Base-by-base conservation (phyloP, 2,329 filamentous ascomycete species). In the Fusarium ambrosium region DNA sequence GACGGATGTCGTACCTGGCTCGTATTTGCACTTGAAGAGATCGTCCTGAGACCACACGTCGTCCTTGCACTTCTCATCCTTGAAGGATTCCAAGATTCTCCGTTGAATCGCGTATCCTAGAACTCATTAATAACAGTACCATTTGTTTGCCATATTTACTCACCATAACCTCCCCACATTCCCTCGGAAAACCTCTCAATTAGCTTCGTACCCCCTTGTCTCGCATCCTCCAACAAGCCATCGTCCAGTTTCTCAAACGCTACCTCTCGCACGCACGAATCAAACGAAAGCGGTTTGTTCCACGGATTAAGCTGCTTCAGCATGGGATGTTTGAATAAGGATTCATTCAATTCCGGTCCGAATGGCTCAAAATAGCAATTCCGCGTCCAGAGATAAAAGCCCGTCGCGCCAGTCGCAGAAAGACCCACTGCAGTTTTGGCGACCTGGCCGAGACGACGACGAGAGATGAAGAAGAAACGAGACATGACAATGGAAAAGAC, bases 121-220 rank as follows among this genome's bases (percentile, higher is more conserved):
- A 6, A 1, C 1, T 8, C 0, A 1, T 64, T 0, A 61, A 7
- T n/a, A 13, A 10, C 3, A 2, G 4, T 16, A 27, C 13, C 24
- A 4, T 37, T 13, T 29, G 1, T 1, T 0, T 16, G 1, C 8
- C 3, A 22, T 13, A 13, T 2, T 6, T 2, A 41, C 64, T 51
- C 55, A 77, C 76, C 76, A 16, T 75, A 75, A 2, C 74, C 60
- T 60, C 77, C 77, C 76, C 74, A 78, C 58, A 72, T 70, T 9
- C 76, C 76, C 4, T 39, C 69, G 0, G 37, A 41, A 20, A 70
- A 78, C 3, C 51, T 70, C 51, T 78, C 76, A 29, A 76, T 45
- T 9, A 78, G 14, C 16, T 48, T 61, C 0, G 68, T 78, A 1
- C 74, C 76, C 14, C 76, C 76, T 2, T 66, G 56, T 8, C 22